Base-by-base conservation (phyloP, 371 early-diverging fungal genomes). In the Capniomyces stellatus region DNA sequence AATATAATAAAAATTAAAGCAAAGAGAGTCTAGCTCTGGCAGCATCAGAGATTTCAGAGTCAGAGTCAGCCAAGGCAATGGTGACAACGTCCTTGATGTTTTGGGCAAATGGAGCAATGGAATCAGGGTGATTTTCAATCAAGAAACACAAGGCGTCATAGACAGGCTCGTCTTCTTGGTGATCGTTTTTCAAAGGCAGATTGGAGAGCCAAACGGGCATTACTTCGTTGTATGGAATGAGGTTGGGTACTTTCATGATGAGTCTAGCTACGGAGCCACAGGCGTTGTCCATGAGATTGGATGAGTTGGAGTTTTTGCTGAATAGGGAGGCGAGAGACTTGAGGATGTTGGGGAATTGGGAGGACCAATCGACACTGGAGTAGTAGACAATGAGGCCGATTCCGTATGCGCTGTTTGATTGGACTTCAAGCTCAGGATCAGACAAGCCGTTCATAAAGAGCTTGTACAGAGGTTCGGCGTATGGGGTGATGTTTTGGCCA, bases 261-360 rank as follows among this genome's bases (percentile, higher is more conserved):
- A 89, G 75, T 39, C 92, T 75, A 15, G 84, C 81, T 25, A 88
- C 82, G 44, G 89, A 83, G 28, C 92, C 92, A 47, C 83, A 80
- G 27, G 92, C 92, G 63, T 92, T 92, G 67, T 92, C 92, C 21
- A 76, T 74, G 15, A 73, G 71, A 60, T 87, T 87, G 43, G 72
- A 74, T 21, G 77, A 53, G 43, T 75, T 60, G 63, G 78, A 75
- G 21, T 67, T 60, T 27, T 71, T 67, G 31, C 42, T 47, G 70
- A 89, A 82, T 58, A 88, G 66, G 52, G 88, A 83, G 46, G 77
- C 74, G 58, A 92, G 65, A 31, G 75, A 75, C 30, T 74, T 74
- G 54, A 91, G 71, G 28, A 91, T 72, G 41, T 67, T 63, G 41
- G 72, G 70, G 67, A 87, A 87, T 60, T 86, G 80, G 70, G 65